These are phyloP conservation scores for Neofusicoccum parvum DNA, from an alignment of 2,329 filamentous ascomycete species.

Conservation along the genomic window DNA sequence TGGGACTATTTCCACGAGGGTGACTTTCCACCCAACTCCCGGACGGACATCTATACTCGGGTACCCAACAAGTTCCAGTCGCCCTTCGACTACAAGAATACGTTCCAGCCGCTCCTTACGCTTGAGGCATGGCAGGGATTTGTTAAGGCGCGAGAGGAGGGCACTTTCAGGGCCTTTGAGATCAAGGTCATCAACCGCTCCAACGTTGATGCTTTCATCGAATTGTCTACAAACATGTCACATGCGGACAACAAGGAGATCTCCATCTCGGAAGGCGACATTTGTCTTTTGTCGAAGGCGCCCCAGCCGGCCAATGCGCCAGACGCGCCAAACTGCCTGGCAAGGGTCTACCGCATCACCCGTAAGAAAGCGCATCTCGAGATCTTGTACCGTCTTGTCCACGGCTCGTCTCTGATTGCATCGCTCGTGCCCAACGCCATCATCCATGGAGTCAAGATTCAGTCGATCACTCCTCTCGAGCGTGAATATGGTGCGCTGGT, in stretches of 20 bases:
- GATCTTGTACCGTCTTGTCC: constrained; percentile 81
- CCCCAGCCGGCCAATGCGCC: constrained; percentile 68
- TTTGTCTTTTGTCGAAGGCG: constrained; percentile 79
- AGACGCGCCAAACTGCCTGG: constrained; percentile 76
- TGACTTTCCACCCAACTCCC: constrained; percentile 76
- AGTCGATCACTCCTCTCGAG: constrained; percentile 91
- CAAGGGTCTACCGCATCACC: constrained; percentile 76
- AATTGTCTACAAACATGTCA: constrained; percentile 83
- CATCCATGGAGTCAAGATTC: constrained; percentile 78
- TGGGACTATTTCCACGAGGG: constrained; percentile 96
- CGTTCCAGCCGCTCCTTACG: constrained; percentile 86
- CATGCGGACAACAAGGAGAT: constrained; percentile 70
- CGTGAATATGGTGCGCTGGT: constrained; percentile 91
- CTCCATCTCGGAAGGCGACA: constrained; percentile 78
- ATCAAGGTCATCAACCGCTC: constrained; percentile 86
- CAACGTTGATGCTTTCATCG: constrained; percentile 89
- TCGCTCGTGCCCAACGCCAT: constrained; percentile 69
- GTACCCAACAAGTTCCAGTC: constrained; percentile 79
- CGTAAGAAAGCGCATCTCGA: constrained; percentile 82
- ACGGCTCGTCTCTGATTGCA: constrained; percentile 63
- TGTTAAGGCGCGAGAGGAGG: constrained; percentile 85
- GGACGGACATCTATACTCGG: constrained; percentile 69
- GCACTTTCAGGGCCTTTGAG: constrained; percentile 76
- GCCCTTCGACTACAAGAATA: constrained; percentile 78
- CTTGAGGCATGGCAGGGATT: constrained; percentile 97